Evolutionary conservation across 306 rosid species (phyloP).

Genomic region (Sicyos edulis): DNA sequence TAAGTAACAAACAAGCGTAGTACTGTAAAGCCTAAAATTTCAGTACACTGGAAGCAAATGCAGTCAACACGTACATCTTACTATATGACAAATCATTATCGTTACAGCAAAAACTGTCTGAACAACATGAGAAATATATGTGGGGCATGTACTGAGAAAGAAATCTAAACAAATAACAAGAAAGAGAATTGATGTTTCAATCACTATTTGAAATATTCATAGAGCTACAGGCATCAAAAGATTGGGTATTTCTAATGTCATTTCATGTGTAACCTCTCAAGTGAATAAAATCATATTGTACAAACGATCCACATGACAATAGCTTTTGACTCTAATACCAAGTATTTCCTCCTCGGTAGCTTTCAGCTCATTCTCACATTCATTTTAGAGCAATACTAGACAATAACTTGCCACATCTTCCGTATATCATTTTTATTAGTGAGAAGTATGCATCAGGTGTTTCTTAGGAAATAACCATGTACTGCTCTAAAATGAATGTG

Average conservation of each 20-base stretch:
- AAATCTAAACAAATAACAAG: not conserved
- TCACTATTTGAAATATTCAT: not conserved
- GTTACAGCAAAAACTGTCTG: not conserved
- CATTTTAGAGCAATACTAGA: too few relatives aligned
- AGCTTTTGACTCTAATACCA: not conserved
- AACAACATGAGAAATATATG: not conserved
- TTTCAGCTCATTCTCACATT: not conserved
- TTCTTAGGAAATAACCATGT: too few relatives aligned
- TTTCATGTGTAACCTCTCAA: conserved; percentile 11
- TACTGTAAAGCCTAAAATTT: not conserved
- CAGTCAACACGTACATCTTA: not conserved
- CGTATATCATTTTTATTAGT: too few relatives aligned
- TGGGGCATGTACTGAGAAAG: not conserved
- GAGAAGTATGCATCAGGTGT: too few relatives aligned
- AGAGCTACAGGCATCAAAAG: not conserved
- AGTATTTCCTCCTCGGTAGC: not conserved
- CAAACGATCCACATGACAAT: not conserved
- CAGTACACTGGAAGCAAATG: not conserved
- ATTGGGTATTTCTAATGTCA: conserved; percentile 6
- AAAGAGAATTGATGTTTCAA: not conserved
- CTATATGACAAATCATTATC: not conserved
- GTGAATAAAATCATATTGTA: not conserved
- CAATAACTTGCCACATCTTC: too few relatives aligned
- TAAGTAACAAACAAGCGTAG: not conserved
- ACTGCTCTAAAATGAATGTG: not conserved